These are phyloP conservation scores for Neurospora sp. DNA, from an alignment of 495 filamentous ascomycete species.

Conservation along the genomic window DNA sequence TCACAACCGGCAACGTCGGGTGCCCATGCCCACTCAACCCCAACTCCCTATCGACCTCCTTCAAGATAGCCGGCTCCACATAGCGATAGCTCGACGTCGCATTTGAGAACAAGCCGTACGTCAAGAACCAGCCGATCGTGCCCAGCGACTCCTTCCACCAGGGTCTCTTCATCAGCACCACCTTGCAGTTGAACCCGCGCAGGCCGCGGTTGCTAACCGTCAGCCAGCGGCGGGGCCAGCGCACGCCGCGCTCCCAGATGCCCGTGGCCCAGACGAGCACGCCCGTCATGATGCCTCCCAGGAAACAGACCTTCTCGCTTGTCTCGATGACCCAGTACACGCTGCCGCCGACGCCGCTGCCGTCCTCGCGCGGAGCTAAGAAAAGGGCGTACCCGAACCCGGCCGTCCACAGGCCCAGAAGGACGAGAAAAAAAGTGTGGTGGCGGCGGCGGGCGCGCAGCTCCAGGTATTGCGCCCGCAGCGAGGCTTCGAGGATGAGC, in stretches of 20 bases:
- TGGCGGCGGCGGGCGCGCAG: constrained; percentile 80
- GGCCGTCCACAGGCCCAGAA: constrained; percentile 67
- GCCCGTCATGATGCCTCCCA: constrained; percentile 74
- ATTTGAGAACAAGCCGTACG: constrained; percentile 58
- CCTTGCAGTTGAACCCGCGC: constrained; percentile 86
- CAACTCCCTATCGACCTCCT: constrained; percentile 41
- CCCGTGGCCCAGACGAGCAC: constrained; percentile 86
- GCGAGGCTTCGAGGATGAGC: constrained; percentile 86
- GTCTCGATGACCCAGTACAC: constrained; percentile 94
- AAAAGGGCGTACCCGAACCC: constrained; percentile 84
- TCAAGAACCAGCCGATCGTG: constrained; percentile 63
- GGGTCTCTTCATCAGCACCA: constrained; percentile 74
- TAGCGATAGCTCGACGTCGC: constrained; percentile 55
- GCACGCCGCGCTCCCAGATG: constrained; percentile 86
- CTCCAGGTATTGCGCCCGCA: constrained; percentile 85
- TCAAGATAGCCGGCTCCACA: constrained; percentile 45
- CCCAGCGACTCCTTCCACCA: constrained; percentile 71
- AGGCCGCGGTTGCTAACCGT: constrained; percentile 79
- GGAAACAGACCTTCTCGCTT: constrained; percentile 74
- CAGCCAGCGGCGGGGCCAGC: constrained; percentile 91
- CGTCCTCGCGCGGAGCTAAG: constrained; percentile 81
- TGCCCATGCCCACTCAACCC: constrained; percentile 27
- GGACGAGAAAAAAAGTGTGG: constrained; percentile 84
- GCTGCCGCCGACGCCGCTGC: constrained; percentile 76
- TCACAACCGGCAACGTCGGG: constrained; percentile 22